Conservation (phyloP, 805 yeast species). For the Yamadazyma olivae region DNA sequence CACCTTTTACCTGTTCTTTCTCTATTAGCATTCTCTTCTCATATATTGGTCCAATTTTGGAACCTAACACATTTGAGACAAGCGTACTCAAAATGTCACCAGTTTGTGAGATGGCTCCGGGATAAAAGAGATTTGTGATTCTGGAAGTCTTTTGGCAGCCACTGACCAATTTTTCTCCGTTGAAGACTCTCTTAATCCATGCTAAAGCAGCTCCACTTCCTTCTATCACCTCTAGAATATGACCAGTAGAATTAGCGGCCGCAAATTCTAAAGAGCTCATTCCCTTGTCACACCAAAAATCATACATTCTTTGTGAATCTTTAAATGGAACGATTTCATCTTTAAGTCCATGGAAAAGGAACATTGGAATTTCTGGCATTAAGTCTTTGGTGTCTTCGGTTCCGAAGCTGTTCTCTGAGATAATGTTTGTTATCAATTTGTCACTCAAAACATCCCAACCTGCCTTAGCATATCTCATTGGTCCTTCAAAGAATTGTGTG, state of each 20-base stretch:
- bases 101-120: slow-evolving; percentile 18
- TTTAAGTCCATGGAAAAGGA: slow-evolving; percentile 16
- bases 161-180: slow-evolving; percentile 11
- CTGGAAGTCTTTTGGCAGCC: slow-evolving; percentile 47
- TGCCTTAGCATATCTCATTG: slow-evolving; percentile 2
- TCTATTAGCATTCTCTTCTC: no score
- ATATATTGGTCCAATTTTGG: slow-evolving; percentile 8
- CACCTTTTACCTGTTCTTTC: no score
- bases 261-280: slow-evolving; percentile 23
- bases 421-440: slow-evolving; percentile 10
- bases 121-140: slow-evolving; percentile 42
- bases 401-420: slow-evolving; percentile 21
- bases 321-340: slow-evolving; percentile 18
- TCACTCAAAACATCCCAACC: slow-evolving; percentile 15
- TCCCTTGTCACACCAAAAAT: slow-evolving; percentile 23
- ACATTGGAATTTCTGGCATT: slow-evolving; percentile 20
- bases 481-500: slow-evolving; percentile 4
- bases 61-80: slow-evolving; percentile 2
- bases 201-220: slow-evolving; percentile 18
- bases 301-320: slow-evolving; percentile 13
- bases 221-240: slow-evolving; percentile 12
- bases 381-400: slow-evolving; percentile 3
- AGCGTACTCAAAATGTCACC: background rate
- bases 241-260: slow-evolving; percentile 16
- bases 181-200: slow-evolving; percentile 17